phyloP scores from a whole-genome alignment of 2,329 filamentous ascomycete genomes.

The Ilyonectria sp. region DNA sequence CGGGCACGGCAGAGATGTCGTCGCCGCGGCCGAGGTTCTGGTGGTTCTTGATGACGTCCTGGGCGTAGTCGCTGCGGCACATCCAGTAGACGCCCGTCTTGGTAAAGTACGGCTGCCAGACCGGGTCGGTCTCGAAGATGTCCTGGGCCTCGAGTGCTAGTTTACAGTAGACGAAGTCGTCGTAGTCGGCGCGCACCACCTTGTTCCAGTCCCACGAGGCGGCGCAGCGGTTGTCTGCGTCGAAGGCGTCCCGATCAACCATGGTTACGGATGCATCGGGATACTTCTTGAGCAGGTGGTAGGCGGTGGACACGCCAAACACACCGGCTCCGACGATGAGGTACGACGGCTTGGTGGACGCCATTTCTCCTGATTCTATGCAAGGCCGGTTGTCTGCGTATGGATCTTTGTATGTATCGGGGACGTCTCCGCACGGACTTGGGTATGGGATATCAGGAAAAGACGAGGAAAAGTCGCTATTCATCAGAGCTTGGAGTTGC shows the following conservation, averaged over 20 bases:
- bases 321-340: constrained; percentile 77
- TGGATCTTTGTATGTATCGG: no score
- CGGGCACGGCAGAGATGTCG: constrained; percentile 60
- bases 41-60: constrained; percentile 69
- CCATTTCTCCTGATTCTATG: constrained; percentile 21
- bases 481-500: not conserved
- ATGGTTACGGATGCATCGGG: constrained; percentile 67
- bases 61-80: constrained; percentile 65
- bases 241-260: constrained; percentile 69
- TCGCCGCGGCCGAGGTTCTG: constrained; percentile 57
- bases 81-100: constrained; percentile 73
- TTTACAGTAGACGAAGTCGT: constrained; percentile 73
- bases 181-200: constrained; percentile 79
- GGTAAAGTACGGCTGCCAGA: constrained; percentile 71
- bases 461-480: not conserved
- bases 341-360: constrained; percentile 54
- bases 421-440: no score
- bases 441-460: not conserved
- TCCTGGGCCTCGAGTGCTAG: constrained; percentile 77
- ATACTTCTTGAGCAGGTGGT: constrained; percentile 69
- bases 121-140: constrained; percentile 70
- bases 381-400: no score
- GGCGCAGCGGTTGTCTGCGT: constrained; percentile 65
- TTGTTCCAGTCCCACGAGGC: constrained; percentile 84
- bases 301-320: constrained; percentile 77